A percentile compares a stretch with the other conserved stretches of the same genome.
These are phyloP conservation scores for Pseudogymnoascus sp. DNA, from an alignment of 2,329 filamentous ascomycete genomes.

Conservation along the genomic window DNA sequence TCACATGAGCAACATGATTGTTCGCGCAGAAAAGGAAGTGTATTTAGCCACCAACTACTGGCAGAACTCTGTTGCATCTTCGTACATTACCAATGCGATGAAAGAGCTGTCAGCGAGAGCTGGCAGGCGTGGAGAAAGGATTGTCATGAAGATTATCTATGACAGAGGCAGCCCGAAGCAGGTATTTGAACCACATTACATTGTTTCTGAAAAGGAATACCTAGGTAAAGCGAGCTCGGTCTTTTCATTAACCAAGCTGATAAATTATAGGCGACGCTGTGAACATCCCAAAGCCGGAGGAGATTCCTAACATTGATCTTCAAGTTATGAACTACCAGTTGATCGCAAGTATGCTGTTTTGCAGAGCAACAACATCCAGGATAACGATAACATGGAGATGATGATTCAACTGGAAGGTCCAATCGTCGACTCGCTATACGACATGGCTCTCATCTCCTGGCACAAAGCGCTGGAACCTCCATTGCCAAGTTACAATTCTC, in stretches of 20 bases:
- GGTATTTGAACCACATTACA: constrained; percentile 57
- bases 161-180: constrained; percentile 63
- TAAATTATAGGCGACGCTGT: constrained; percentile 36
- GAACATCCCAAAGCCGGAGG: constrained; percentile 52
- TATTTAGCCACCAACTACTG: constrained; percentile 72
- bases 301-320: constrained; percentile 66
- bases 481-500: constrained; percentile 47
- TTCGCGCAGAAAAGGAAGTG: constrained; percentile 63
- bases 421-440: constrained; percentile 70
- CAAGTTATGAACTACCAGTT: constrained; percentile 67
- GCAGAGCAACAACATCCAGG: constrained; percentile 73
- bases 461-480: constrained; percentile 54
- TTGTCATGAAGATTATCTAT: constrained; percentile 69
- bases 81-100: constrained; percentile 61
- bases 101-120: constrained; percentile 62
- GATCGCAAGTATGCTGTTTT: constrained; percentile 65
- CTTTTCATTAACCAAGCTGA: not conserved
- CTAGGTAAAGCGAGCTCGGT: constrained; percentile 32
- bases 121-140: constrained; percentile 46
- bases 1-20: constrained; percentile 72
- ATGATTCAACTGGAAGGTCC: constrained; percentile 69
- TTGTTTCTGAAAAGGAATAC: constrained; percentile 52
- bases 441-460: constrained; percentile 69
- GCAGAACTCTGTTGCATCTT: constrained; percentile 62
- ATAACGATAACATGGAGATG: constrained; percentile 79